These are phyloP conservation scores for Chaetomium sp. DNA, from an alignment of 2,329 filamentous ascomycete genomes.

Conservation along the genomic window DNA sequence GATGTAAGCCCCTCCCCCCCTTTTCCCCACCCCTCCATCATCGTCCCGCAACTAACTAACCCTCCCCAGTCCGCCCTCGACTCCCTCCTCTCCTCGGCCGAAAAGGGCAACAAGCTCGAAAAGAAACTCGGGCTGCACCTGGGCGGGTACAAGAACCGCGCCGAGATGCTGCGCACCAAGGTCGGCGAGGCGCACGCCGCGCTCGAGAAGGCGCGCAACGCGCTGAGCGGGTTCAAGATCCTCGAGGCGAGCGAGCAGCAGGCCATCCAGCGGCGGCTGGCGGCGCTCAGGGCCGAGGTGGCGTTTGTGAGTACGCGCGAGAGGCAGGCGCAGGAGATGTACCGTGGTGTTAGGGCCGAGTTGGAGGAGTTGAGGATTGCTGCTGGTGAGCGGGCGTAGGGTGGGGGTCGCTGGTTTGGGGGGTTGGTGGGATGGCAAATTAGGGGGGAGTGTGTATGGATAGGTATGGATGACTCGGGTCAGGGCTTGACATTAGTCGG, in stretches of 20 bases:
- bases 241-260: slow-evolving; percentile 79
- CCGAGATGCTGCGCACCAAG: slow-evolving; percentile 78
- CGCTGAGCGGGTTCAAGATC: slow-evolving; percentile 73
- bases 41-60: slow-evolving; percentile 20
- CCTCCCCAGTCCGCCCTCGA: slow-evolving; percentile 66
- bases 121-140: slow-evolving; percentile 89
- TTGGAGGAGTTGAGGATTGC: slow-evolving; percentile 59
- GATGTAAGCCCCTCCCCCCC: slow-evolving; percentile 56
- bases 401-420: neutral
- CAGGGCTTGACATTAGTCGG: neutral
- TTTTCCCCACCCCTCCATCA: no score
- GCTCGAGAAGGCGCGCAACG: slow-evolving; percentile 70
- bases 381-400: neutral
- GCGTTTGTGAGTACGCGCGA: slow-evolving; percentile 77
- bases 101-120: slow-evolving; percentile 83
- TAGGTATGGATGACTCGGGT: neutral
- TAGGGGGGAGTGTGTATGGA: neutral
- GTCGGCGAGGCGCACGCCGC: slow-evolving; percentile 73
- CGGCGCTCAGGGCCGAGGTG: slow-evolving; percentile 79
- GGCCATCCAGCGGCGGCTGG: slow-evolving; percentile 71
- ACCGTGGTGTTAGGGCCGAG: slow-evolving; percentile 76
- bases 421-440: neutral
- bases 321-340: slow-evolving; percentile 87
- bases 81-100: slow-evolving; percentile 71
- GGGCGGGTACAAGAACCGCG: slow-evolving; percentile 86